These are phyloP conservation scores for Leishmania lainsoni DNA, from an alignment of 208 protist species.

Conservation along the genomic window DNA sequence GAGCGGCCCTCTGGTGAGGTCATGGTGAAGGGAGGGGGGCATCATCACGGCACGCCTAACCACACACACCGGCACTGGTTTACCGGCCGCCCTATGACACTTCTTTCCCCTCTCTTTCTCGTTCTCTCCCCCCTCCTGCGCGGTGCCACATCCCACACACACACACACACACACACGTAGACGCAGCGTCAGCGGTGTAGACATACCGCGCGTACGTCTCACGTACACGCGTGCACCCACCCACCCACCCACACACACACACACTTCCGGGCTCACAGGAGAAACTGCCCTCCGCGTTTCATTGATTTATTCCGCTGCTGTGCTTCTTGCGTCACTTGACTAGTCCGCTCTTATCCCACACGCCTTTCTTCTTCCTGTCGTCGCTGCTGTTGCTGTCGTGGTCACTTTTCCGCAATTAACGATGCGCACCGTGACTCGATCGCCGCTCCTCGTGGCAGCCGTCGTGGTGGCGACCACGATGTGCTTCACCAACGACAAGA, in stretches of 20 bases:
- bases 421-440: slow-evolving; percentile 7
- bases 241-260: neutral
- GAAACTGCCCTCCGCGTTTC: neutral
- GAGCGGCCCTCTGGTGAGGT: neutral
- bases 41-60: neutral
- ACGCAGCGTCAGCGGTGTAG: neutral
- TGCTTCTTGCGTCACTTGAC: too few relatives aligned
- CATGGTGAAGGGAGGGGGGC: neutral
- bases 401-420: neutral
- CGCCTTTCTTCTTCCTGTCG: neutral
- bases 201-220: neutral
- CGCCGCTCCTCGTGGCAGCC: neutral
- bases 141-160: neutral
- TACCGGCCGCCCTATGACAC: neutral
- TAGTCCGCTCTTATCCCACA: too few relatives aligned
- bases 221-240: neutral
- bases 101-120: neutral
- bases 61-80: neutral
- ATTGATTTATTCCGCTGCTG: too few relatives aligned
- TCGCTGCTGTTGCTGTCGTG: too few relatives aligned
- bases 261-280: neutral
- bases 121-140: neutral
- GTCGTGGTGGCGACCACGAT: neutral
- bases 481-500: neutral
- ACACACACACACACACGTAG: neutral